phyloP scores from a whole-genome alignment of 2,329 filamentous ascomycete species.

The Ophiostoma tasmaniense region DNA sequence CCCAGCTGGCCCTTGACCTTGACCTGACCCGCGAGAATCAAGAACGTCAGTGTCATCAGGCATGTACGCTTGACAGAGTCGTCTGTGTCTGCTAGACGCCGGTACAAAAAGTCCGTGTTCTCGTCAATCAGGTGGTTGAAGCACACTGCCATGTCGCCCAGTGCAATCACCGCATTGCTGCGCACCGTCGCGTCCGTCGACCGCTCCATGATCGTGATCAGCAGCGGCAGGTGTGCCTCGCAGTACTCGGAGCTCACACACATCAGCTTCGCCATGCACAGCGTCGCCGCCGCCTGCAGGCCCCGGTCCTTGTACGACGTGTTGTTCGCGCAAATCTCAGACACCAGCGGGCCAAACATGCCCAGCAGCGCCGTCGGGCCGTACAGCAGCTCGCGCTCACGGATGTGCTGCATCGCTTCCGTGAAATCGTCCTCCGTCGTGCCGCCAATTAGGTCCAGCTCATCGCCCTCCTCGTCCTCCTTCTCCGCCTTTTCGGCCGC shows the following conservation, averaged over 20 bases:
- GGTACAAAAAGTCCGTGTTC: conserved; percentile 96
- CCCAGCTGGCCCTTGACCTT: conserved; percentile 98
- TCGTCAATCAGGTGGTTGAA: conserved; percentile 99
- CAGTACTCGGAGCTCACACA: conserved; percentile 96
- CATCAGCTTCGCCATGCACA: conserved; percentile 97
- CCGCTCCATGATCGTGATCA: conserved; percentile 96
- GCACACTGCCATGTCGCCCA: conserved; percentile 98
- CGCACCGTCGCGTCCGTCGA: conserved; percentile 87
- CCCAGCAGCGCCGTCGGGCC: conserved; percentile 77
- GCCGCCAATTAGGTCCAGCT: conserved; percentile 91
- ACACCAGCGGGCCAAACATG: conserved; percentile 82
- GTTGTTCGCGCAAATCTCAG: conserved; percentile 91
- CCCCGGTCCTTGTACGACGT: conserved; percentile 83
- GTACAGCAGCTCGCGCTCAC: conserved; percentile 75
- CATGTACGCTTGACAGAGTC: conserved; percentile 92
- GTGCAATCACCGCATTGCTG: conserved; percentile 91
- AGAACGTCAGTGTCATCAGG: conserved; percentile 94
- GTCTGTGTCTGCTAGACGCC: conserved; percentile 80
- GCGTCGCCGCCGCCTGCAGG: conserved; percentile 83
- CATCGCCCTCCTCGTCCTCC: conserved; percentile 60
- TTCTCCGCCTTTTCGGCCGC: neutral
- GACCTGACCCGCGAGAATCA: conserved; percentile 94
- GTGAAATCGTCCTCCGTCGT: conserved; percentile 93
- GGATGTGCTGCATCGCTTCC: conserved; percentile 75
- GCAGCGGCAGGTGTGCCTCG: conserved; percentile 79